Percentiles rank a stretch among this genome's conserved stretches.
phyloP scores from a whole-genome alignment of 148 eudicot species.

The Amaranthus cruentus region DNA sequence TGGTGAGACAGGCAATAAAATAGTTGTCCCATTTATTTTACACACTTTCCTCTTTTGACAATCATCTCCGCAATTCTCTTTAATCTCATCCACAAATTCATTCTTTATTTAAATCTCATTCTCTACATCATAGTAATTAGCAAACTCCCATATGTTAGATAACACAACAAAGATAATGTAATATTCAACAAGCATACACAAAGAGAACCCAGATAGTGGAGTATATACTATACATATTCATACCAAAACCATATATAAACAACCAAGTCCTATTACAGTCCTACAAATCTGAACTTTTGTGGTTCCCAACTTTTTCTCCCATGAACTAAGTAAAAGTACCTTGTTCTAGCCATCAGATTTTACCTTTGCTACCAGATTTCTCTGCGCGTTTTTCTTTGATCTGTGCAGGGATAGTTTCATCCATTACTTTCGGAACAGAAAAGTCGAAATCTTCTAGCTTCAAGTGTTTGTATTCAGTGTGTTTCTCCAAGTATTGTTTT shows the following conservation, averaged over 20 bases:
- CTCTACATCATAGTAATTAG: too few species aligned
- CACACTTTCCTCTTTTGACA: too few species aligned
- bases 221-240: not conserved
- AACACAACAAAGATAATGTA: not conserved
- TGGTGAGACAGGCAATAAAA: too few species aligned
- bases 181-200: not conserved
- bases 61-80: too few species aligned
- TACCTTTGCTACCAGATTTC: conserved; percentile 20
- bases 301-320: not conserved
- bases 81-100: too few species aligned
- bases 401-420: conserved; percentile 43
- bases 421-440: conserved; percentile 46
- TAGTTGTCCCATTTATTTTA: too few species aligned
- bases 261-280: conserved; percentile 5
- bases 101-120: too few species aligned
- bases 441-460: conserved; percentile 49
- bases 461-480: conserved; percentile 37
- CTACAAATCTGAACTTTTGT: not conserved
- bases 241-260: not conserved
- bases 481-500: conserved; percentile 34
- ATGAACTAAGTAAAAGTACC: not conserved
- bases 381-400: conserved; percentile 24
- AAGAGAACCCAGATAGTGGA: not conserved
- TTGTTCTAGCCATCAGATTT: conserved; percentile 22
- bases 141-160: too few species aligned